Percentiles rank a stretch among this genome's conserved stretches.
phyloP scores from a whole-genome alignment of 2,329 filamentous ascomycete species.

The Chrysoporthe deuterocubensis region DNA sequence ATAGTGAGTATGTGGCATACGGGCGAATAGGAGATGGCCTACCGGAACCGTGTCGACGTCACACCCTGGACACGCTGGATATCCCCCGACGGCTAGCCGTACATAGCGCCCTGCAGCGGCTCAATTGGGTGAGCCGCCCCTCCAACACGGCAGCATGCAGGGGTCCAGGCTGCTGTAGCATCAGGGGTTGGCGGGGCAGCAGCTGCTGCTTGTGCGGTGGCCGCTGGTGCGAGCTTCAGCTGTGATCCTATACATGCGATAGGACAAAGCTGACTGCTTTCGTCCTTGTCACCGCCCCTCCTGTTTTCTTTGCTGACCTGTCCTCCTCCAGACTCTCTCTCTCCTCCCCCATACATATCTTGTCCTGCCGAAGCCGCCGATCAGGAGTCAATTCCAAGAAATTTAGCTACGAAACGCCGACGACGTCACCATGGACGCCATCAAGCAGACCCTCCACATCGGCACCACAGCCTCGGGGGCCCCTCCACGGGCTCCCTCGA shows the following conservation, averaged over 20 bases:
- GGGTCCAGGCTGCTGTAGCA: conserved; percentile 1
- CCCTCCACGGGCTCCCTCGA: conserved; percentile 57
- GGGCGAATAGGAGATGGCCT: conserved; percentile 24
- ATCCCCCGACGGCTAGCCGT: background rate
- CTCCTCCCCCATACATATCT: background rate
- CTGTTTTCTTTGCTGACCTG: conserved; percentile 13
- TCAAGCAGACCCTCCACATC: conserved; percentile 48
- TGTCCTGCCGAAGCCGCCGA: background rate
- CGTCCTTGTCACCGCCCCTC: conserved; percentile 9
- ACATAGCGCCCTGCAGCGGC: conserved; percentile 2
- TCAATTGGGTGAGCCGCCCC: conserved; percentile 15
- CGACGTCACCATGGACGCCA: conserved; percentile 44
- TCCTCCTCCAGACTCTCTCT: background rate
- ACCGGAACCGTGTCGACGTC: conserved; percentile 24
- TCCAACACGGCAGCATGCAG: conserved; percentile 20
- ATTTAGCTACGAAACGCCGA: background rate
- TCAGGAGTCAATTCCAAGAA: background rate
- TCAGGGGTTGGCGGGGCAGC: conserved; percentile 20
- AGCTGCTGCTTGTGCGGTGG: background rate
- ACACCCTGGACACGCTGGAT: conserved; percentile 7
- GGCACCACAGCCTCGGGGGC: conserved; percentile 38
- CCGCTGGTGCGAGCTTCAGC: conserved; percentile 23
- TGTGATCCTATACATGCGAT: conserved; percentile 20
- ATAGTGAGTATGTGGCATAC: background rate
- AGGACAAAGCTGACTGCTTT: conserved; percentile 23